phyloP scores from a whole-genome alignment of 2,329 filamentous ascomycete species.

The Xylaria polymorpha region DNA sequence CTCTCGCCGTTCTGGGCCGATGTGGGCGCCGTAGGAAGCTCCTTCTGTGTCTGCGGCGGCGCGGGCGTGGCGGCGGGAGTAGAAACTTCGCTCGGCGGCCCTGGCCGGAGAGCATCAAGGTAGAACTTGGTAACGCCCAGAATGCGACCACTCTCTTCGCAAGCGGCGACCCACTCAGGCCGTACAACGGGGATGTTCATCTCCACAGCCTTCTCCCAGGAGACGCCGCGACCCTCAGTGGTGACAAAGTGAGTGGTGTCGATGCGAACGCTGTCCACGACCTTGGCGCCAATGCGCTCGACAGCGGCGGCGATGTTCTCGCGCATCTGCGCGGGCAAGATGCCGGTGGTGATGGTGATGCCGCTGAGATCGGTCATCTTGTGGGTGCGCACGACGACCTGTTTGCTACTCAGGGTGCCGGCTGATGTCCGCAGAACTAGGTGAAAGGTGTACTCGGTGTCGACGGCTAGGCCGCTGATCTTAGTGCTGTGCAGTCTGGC shows the following conservation, averaged over 20 bases:
- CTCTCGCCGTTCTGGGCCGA: conserved; percentile 36
- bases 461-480: conserved; percentile 94
- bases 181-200: conserved; percentile 98
- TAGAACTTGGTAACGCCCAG: conserved; percentile 97
- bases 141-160: conserved; percentile 90
- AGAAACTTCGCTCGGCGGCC: conserved; percentile 53
- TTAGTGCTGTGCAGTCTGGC: conserved; percentile 94
- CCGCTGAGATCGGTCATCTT: conserved; percentile 98
- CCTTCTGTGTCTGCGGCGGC: conserved; percentile 43
- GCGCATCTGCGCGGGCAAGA: conserved; percentile 78
- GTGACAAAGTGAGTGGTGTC: conserved; percentile 99
- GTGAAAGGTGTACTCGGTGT: conserved; percentile 96
- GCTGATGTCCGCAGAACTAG: conserved; percentile 90
- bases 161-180: conserved; percentile 98
- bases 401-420: conserved; percentile 86
- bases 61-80: conserved; percentile 44
- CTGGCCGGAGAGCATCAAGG: conserved; percentile 77
- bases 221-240: conserved; percentile 86
- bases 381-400: conserved; percentile 88
- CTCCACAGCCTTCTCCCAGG: conserved; percentile 97
- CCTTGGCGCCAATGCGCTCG: conserved; percentile 89
- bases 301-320: conserved; percentile 81
- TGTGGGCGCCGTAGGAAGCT: conserved; percentile 46
- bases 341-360: conserved; percentile 91
- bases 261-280: conserved; percentile 90